Base-by-base conservation (phyloP, 75 land plant species). In the Pinus taeda region DNA sequence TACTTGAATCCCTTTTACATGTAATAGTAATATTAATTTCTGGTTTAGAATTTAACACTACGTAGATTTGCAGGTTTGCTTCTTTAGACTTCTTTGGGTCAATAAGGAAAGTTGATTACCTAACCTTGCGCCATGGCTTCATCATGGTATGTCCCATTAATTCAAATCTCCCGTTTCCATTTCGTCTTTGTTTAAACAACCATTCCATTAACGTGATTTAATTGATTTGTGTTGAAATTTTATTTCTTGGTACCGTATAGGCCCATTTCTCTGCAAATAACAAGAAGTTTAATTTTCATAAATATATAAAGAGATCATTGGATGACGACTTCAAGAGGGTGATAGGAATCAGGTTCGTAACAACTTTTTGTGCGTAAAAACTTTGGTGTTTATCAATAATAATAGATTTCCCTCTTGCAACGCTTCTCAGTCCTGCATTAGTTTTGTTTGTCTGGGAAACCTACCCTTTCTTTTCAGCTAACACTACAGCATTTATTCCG, bases 41-140 rank as follows among this genome's bases (percentile, higher is more conserved):
- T n/a, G 39, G 21, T 33, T 18, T 67, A 36, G 21, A 36, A 20
- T 24, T 67, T 73, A 73, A 56, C 17, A 21, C 49, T 49, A 17
- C 22, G 6, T 77, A 4, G 30, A 59, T 56, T 75, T 74, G 75
- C 86, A 90, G 93, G 79, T 65, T 75, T 83, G 88, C 42, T 90
- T 90, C 79, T 88, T 90, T 75, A 60, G 86, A 22, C 93, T 90
- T 90, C 75, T 82, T 84, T 60, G 5, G 53, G 21, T 86, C 90
- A 53, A 88, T 90, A 15, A 76, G 79, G 3, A 85, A 79, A 78
- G 83, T 84, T 53, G 93, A 90, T 39, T 90, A 90, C 66, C 73
- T 86, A n/a, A 84, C 90, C 36, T 70, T 90, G 36, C 86, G 93
- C 67, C 83, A 89, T 71, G 90, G 88, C 13, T 90, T 90, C 72